Base-by-base conservation (phyloP, 495 filamentous ascomycete genomes). In the Lophiostoma macrostomum region DNA sequence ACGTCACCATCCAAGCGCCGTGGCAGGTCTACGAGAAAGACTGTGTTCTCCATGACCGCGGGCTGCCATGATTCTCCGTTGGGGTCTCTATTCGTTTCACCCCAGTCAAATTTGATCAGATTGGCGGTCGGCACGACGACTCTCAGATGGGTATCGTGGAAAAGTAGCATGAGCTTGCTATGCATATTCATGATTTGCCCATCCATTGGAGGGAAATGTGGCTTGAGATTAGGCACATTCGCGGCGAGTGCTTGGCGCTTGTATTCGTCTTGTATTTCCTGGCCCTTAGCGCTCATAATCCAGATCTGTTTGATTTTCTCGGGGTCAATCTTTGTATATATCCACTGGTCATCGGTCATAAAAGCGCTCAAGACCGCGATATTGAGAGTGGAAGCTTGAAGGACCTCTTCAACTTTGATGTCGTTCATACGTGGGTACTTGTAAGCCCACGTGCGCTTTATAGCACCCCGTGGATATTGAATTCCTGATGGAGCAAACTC, bases 401-500 rank as follows among this genome's bases (percentile, higher is more conserved):
- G 68, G 1, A 96, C 83, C 63, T 97, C 93, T 64, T 96, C 90
- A 32, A 98, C 82, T 58, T 83, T 94, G 61, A 97, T 89, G 48
- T 95, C 90, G 36, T 91, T 75, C 0, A 58, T 65, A 23, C 88
- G 74, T 0, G 71, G 66, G 35, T 75, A 74, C 4, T 80, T 78
- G 20, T 71, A 67, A 0, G 76, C 80, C 80, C 84, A 90, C 0
- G 93, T 98, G 66, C 86, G 90, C 68, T 88, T 96, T 19, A 96
- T 81, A 0, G 76, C 73, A 10, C 91, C 91, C 1, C 71, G 61
- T 0, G 85, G 87, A 64, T 81, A 96, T 13, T 80, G 77, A 5
- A 85, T 53, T 10, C 31, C 30, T 24, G 28, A 12, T 23, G 20
- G 23, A 11, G 37, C 37, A 3, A 29, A 18, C 22, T 32, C 14